Evolutionary conservation across 805 yeast species (phyloP).

Genomic region (Saccharomycopsis babjevae): DNA sequence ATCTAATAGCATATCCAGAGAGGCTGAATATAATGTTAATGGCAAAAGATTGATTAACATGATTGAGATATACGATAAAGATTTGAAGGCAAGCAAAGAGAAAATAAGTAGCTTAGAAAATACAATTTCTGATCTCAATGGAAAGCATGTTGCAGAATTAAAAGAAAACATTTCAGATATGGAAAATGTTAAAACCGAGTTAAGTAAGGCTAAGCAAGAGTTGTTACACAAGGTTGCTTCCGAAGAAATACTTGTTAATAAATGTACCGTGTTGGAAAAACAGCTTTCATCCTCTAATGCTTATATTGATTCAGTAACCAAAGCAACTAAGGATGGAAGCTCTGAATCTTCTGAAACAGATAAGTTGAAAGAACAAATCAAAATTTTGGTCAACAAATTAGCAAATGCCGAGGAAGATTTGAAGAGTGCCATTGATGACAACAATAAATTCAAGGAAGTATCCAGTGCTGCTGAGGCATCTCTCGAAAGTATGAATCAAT

Average conservation of each 20-base stretch:
- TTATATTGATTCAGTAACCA: conserved; percentile 19
- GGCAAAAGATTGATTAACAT: conserved; percentile 40
- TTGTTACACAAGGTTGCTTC: conserved; percentile 32
- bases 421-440: conserved; percentile 44
- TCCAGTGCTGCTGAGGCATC: conserved; percentile 61
- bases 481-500: conserved; percentile 39
- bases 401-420: conserved; percentile 41
- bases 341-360: conserved; percentile 7
- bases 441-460: conserved; percentile 51
- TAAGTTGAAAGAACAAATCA: conserved; percentile 7
- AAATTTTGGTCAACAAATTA: conserved; percentile 23
- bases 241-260: conserved; percentile 31
- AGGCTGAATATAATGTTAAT: conserved; percentile 38
- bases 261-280: conserved; percentile 27
- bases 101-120: conserved; percentile 37
- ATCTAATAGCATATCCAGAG: conserved; percentile 39
- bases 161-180: conserved; percentile 51
- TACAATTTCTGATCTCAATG: conserved; percentile 43
- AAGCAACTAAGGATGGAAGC: conserved; percentile 1
- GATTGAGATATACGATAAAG: conserved; percentile 39
- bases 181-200: conserved; percentile 40
- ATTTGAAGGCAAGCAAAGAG: conserved; percentile 34
- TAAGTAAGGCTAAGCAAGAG: conserved; percentile 32
- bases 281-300: conserved; percentile 23
- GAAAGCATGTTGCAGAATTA: conserved; percentile 39